Base-by-base conservation (phyloP, 495 filamentous ascomycete genomes). In the Aspergillus steynii region DNA sequence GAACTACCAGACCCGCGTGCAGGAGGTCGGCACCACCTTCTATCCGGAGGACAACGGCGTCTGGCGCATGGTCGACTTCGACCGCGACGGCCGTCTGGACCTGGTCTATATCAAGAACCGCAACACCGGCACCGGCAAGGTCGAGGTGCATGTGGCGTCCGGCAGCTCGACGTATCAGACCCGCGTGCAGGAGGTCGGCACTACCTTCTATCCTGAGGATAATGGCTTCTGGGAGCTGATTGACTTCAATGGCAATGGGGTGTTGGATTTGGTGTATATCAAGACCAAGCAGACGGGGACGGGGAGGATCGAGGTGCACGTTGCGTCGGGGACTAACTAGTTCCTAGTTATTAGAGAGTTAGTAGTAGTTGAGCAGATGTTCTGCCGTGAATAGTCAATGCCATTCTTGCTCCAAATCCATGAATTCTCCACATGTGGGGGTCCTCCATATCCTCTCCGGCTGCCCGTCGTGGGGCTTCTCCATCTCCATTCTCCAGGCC, bases 261-360 rank as follows among this genome's bases (percentile, higher is more conserved):
- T 55, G 7, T 28, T 55, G 15, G 53, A 55, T 47, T 25, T 55
- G 9, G 53, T 55, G 34, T 55, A 55, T 47, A 55, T 55, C 25
- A 55, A 55, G 53, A 55, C 53, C 10, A 31, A 55, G 53, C 9
- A 55, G 14, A 55, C 53, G 4, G 53, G 53, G 32, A 55, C 53
- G 1, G 53, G 53, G 0, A 47, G 15, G 12, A 34, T 55, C 1
- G 53, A 55, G 53, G 53, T 55, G 2, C 53, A 55, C 46, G 53
- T 55, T 27, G 53, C 53, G 32, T 55, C 53, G n/a, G 53, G 53
- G n/a, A 55, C 6, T 4, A 42, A 42, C 10, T 55, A 31, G 37
- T 46, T 49, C 26, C 20, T 20, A 27, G 6, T 49, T 49, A n/a
- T 14, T n/a, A 5, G 47, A 8, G 26, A 20, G 15, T 49, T 12